Conservation (phyloP, 192 early-diverging fungal genomes). For the Backusella liffmaniae region DNA sequence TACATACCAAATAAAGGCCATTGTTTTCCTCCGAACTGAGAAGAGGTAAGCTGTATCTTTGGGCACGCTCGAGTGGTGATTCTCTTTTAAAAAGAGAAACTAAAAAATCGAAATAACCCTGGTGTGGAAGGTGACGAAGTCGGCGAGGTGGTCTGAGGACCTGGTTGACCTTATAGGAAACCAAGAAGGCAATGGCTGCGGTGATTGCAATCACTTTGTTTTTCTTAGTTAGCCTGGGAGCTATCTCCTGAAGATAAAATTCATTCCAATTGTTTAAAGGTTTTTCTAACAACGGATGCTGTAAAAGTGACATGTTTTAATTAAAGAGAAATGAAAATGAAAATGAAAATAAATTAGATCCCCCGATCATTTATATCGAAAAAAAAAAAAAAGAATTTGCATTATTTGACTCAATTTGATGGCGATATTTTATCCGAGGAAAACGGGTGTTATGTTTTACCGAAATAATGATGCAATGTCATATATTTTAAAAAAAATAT, state of each 20-base stretch:
- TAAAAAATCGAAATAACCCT: neutral
- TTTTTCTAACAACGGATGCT: neutral
- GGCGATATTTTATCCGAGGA: too few relatives aligned
- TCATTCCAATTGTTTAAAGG: neutral
- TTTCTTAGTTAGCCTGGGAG: neutral
- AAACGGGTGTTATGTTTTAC: too few relatives aligned
- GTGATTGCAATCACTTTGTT: conserved; percentile 6
- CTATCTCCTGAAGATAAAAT: neutral
- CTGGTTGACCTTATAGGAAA: neutral
- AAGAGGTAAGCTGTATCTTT: neutral
- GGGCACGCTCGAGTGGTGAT: neutral
- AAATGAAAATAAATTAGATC: neutral
- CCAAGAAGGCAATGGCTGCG: neutral
- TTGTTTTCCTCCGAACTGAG: neutral
- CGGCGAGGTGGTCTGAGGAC: neutral
- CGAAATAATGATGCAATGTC: too few relatives aligned
- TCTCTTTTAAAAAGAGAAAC: neutral
- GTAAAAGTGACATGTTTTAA: neutral
- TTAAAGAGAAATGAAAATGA: neutral
- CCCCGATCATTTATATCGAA: neutral
- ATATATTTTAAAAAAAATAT: too few relatives aligned
- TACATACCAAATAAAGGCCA: neutral
- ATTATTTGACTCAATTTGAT: too few relatives aligned
- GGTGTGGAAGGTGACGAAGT: neutral
- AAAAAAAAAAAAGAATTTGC: too few relatives aligned